phyloP scores from a whole-genome alignment of 108 stramenopile genomes.

The Cyclotella kingstonii region DNA sequence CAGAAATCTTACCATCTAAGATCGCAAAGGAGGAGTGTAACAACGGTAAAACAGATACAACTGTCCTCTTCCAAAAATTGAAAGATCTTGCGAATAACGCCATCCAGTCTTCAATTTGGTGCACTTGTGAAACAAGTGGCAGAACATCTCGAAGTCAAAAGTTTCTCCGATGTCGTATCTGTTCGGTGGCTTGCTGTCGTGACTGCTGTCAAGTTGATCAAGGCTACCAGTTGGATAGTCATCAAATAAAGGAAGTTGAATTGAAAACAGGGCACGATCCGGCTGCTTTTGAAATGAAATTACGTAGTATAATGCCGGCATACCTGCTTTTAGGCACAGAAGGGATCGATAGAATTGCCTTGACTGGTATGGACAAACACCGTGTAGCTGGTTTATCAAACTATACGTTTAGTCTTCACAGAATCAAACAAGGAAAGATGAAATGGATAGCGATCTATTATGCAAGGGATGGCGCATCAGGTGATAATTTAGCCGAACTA shows the following conservation, averaged over 20 bases:
- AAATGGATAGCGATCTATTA: constrained; percentile 58
- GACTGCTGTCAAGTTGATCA: constrained; percentile 40
- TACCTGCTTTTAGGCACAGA: constrained; percentile 33
- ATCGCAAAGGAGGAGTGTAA: neutral
- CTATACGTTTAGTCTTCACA: constrained; percentile 47
- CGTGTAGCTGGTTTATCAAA: constrained; percentile 31
- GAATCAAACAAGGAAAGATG: constrained; percentile 44
- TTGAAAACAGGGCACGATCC: constrained; percentile 16
- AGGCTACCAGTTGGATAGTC: constrained; percentile 50
- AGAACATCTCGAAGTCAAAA: constrained; percentile 26
- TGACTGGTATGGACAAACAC: constrained; percentile 35
- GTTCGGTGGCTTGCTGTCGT: constrained; percentile 52
- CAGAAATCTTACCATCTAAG: neutral
- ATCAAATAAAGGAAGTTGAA: constrained; percentile 24
- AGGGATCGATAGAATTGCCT: constrained; percentile 41
- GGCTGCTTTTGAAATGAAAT: constrained; percentile 41
- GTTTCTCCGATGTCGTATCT: constrained; percentile 49
- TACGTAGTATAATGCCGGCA: constrained; percentile 46
- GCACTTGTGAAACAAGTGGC: constrained; percentile 68
- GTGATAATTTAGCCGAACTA: constrained; percentile 54
- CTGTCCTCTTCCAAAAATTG: constrained; percentile 29
- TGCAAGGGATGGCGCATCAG: constrained; percentile 47
- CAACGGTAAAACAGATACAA: constrained; percentile 18
- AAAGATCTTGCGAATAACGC: constrained; percentile 40
- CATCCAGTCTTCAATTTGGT: constrained; percentile 58